phyloP scores from a whole-genome alignment of 2,329 filamentous ascomycete species.

The Ceratocystis eucalypticola region DNA sequence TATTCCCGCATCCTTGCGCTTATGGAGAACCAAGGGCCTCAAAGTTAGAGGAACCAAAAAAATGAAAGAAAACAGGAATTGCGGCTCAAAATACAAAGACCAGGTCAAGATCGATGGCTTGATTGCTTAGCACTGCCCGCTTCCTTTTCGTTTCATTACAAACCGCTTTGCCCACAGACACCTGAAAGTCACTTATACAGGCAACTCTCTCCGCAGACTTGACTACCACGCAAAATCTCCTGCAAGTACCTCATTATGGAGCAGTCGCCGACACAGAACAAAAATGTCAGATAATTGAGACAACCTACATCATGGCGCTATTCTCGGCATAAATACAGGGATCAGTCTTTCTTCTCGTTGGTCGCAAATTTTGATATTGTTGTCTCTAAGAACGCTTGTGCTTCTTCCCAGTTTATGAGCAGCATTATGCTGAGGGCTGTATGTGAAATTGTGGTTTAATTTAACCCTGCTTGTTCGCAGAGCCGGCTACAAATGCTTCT shows the following conservation, averaged over 20 bases:
- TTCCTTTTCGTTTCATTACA: neutral
- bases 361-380: constrained; percentile 6
- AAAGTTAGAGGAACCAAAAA: neutral
- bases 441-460: neutral
- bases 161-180: neutral
- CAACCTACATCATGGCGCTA: neutral
- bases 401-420: neutral
- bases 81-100: neutral
- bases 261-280: neutral
- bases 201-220: neutral
- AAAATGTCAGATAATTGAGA: neutral
- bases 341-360: constrained; percentile 1
- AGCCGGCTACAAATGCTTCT: neutral
- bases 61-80: neutral
- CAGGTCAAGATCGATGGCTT: neutral
- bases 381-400: constrained; percentile 4
- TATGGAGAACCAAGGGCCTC: constrained; percentile 1
- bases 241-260: too few relatives aligned
- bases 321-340: constrained; percentile 8
- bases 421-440: neutral
- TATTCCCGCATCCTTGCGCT: constrained; percentile 7
- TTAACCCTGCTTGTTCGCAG: neutral
- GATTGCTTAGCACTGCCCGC: neutral
- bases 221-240: too few relatives aligned
- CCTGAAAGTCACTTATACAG: neutral